Evolutionary conservation across 2,329 filamentous ascomycete species (phyloP), one percentile per base, ranked within the genome.

Genomic region (Arthrobotrys conoides): DNA sequence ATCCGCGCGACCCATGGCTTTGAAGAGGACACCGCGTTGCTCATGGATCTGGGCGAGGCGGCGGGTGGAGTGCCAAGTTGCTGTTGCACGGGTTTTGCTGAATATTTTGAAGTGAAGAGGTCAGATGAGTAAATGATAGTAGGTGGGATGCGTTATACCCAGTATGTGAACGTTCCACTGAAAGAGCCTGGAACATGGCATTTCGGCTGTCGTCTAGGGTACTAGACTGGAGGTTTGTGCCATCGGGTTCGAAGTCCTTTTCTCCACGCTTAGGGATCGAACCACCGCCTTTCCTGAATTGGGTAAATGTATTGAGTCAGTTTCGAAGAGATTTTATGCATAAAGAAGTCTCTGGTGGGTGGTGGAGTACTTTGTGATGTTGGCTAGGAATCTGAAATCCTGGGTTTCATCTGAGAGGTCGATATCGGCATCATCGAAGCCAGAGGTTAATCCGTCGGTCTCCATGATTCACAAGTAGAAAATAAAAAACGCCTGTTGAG

Each of bases 221-320:
- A 71, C 89, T 88, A 80, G 91, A 90, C 85, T 99, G 96, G 36
- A 92, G 90, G 36, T 89, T 89, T 1, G 96, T 98, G 59, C 93
- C 92, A 85, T 98, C 94, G 30, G 92, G 91, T 85, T 98, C 96
- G 84, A 97, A 99, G 86, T 99, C 96, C 85, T 99, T 99, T 84
- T 97, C 94, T 78, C 96, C 96, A 80, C 94, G 93, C 81, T 95
- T 94, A 41, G 97, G 93, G 10, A 94, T 88, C 81, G 89, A 64
- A 87, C 73, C 73, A 38, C 57, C 57, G 6, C 68, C 75, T 57
- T 78, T 78, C 16, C 75, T 78, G 9, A 6, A 64, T 49, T 5
- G n/a, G 3, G 33, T 20, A 30, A 33, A n/a, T 6, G 24, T 1
- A 49, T 8, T 10, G 14, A 49, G 22, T 65, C 49, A 65, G 61